Evolutionary conservation across 2,329 filamentous ascomycete species (phyloP), one percentile per base, ranked within the genome.

Genomic region (Neofusicoccum laricinum): DNA sequence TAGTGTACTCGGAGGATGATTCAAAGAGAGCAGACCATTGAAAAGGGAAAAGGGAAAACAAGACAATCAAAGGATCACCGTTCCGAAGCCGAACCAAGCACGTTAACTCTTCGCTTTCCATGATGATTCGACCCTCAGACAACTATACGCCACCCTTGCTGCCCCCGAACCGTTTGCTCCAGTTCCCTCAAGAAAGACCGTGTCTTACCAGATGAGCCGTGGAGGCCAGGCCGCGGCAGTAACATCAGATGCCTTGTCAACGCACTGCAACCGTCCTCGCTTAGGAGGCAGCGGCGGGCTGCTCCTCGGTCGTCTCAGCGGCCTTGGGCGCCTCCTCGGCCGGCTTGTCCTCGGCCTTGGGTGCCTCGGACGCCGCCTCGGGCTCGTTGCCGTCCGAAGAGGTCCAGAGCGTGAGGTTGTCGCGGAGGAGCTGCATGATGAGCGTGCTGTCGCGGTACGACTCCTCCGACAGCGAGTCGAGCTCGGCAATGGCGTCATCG

Each of bases 321-420:
- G 84, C 72, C 78, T 84, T 84, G 65, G 84, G 79, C 48, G 78
- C 76, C 76, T 81, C 80, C 21, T 74, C 67, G 19, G 63, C 45
- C 51, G 59, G 70, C 69, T 77, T 77, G 70, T 80, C 76, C 70
- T 79, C 77, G 68, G 79, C 72, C 72, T 81, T 81, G 67, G 74
- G 67, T 69, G 81, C 80, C 68, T 80, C 80, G 68, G 82, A 81
- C 66, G 88, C 87, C 66, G 84, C 76, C 68, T 85, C 81, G 65
- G 79, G 76, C 71, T 83, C 57, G 81, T 98, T 95, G 69, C 93
- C 92, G 88, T 98, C 95, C 71, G 94, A 98, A 67, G 94, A 98
- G 76, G 95, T 98, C 95, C 95, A 98, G 81, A 98, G 93, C 71
- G 95, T 98, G 93, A 97, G 80, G 88, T 97, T 97, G 85, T 97